A percentile compares a stretch with the other conserved stretches of the same genome.
phyloP scores from a whole-genome alignment of 176 grass and related monocot genomes.

The Lolium rigidum region DNA sequence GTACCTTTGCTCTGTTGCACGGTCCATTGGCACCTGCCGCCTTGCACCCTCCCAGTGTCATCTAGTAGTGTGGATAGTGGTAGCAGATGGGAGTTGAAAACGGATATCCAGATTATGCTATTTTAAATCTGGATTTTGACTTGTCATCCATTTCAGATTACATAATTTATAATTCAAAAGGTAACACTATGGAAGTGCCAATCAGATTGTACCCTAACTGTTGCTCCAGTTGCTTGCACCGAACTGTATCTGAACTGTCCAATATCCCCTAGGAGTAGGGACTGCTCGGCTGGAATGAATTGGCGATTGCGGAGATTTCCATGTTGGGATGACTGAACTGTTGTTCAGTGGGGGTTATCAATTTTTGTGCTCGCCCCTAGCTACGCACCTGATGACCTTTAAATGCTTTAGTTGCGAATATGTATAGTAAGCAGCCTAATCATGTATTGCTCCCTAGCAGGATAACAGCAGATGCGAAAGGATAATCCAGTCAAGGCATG shows the following conservation, averaged over 20 bases:
- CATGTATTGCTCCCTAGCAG: conserved; percentile 51
- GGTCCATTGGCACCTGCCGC: not conserved
- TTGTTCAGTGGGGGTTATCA: not conserved
- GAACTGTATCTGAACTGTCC: not conserved
- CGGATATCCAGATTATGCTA: not conserved
- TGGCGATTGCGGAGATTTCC: not conserved
- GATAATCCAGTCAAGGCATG: conserved; percentile 53
- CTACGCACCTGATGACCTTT: not conserved
- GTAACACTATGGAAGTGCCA: not conserved
- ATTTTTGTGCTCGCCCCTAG: not conserved
- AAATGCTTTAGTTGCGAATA: conserved; percentile 9
- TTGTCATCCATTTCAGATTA: not conserved
- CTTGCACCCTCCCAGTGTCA: not conserved
- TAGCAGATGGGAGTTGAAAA: not conserved
- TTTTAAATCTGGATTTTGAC: not conserved
- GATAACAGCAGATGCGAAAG: conserved; percentile 36
- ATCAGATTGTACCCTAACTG: not conserved
- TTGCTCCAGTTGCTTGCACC: not conserved
- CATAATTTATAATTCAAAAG: not conserved
- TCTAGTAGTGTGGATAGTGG: not conserved
- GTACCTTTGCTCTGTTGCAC: not conserved
- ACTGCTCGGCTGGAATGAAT: not conserved
- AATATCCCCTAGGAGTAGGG: not conserved
- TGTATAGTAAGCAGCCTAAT: conserved; percentile 20
- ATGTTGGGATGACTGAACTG: not conserved